Evolutionary conservation across 495 filamentous ascomycete species (phyloP).

Genomic region (Podospora tetraspora): DNA sequence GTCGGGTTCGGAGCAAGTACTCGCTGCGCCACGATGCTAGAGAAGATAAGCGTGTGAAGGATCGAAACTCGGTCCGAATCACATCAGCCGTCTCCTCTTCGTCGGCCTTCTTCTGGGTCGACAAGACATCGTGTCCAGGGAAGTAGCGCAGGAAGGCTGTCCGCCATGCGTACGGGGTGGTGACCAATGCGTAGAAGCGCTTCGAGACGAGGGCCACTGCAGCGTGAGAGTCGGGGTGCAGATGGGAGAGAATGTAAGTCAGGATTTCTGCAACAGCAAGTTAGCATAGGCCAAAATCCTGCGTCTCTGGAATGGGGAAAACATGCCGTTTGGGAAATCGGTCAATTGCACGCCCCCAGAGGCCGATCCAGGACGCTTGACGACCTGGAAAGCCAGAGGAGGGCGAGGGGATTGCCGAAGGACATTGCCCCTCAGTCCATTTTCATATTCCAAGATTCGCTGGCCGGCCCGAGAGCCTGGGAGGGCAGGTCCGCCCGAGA

Average conservation of each 20-base stretch:
- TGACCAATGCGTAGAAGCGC: conserved; percentile 76
- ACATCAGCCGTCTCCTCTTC: conserved; percentile 49
- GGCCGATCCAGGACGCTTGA: conserved; percentile 43
- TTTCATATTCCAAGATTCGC: conserved; percentile 70
- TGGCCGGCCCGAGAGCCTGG: conserved; percentile 41
- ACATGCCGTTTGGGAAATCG: conserved; percentile 76
- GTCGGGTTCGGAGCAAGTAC: conserved; percentile 79
- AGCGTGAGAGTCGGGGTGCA: conserved; percentile 72
- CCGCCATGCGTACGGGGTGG: conserved; percentile 84
- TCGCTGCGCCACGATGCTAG: conserved; percentile 88
- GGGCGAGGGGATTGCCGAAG: conserved; percentile 44
- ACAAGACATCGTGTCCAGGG: conserved; percentile 57
- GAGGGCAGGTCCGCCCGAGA: conserved; percentile 18
- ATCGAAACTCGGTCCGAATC: conserved; percentile 55
- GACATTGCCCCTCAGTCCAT: conserved; percentile 44
- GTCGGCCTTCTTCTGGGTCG: conserved; percentile 26
- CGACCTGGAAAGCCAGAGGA: conserved; percentile 55
- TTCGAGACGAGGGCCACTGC: conserved; percentile 76
- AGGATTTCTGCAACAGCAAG: conserved; percentile 62
- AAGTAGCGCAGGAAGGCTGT: conserved; percentile 87
- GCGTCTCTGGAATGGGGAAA: neutral
- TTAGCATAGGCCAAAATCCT: conserved; percentile 13
- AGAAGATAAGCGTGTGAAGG: conserved; percentile 72
- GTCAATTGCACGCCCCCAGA: conserved; percentile 50
- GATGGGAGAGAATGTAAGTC: conserved; percentile 85